Evolutionary conservation across 1,284 basidiomycete genomes (phyloP).

Genomic region (Ceratobasidium sp.): DNA sequence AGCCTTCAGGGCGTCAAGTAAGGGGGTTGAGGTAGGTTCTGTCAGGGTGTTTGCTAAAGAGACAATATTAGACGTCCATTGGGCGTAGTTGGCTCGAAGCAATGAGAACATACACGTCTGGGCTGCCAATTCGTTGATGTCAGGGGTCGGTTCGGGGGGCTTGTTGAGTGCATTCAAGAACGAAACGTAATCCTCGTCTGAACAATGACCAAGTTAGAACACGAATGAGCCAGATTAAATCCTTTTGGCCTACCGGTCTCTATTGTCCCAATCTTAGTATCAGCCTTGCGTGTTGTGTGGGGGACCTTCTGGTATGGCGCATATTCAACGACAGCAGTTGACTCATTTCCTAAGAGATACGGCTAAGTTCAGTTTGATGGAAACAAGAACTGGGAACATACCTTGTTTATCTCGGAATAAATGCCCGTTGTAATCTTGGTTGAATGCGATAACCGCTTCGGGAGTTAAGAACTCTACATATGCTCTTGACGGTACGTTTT

Average conservation of each 20-base stretch:
- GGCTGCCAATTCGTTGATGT: conserved; percentile 65
- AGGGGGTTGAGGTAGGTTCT: conserved; percentile 81
- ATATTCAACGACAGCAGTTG: conserved; percentile 90
- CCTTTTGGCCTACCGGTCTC: conserved; percentile 67
- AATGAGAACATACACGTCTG: conserved; percentile 59
- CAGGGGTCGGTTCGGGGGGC: conserved; percentile 59
- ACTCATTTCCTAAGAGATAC: conserved; percentile 76
- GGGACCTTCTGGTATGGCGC: conserved; percentile 92
- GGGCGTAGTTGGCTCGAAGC: not conserved
- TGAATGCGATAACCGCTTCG: conserved; percentile 78
- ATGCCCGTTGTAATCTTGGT: conserved; percentile 90
- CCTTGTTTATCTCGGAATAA: conserved; percentile 91
- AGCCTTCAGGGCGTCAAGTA: conserved; percentile 87
- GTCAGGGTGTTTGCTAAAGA: conserved; percentile 70
- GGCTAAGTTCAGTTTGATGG: not conserved
- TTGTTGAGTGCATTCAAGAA: conserved; percentile 70
- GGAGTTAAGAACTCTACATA: conserved; percentile 89
- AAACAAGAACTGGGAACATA: conserved; percentile 50
- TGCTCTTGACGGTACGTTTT: conserved; percentile 86
- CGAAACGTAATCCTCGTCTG: conserved; percentile 83
- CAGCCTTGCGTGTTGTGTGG: conserved; percentile 74
- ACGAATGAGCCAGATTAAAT: not conserved
- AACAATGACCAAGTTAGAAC: conserved; percentile 14
- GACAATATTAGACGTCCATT: not conserved
- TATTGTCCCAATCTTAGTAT: conserved; percentile 77